Percentiles rank a stretch among this genome's conserved stretches.
Evolutionary conservation across 2,329 filamentous ascomycete genomes (phyloP).

Genomic region (Neoscytalidium dimidiatum): DNA sequence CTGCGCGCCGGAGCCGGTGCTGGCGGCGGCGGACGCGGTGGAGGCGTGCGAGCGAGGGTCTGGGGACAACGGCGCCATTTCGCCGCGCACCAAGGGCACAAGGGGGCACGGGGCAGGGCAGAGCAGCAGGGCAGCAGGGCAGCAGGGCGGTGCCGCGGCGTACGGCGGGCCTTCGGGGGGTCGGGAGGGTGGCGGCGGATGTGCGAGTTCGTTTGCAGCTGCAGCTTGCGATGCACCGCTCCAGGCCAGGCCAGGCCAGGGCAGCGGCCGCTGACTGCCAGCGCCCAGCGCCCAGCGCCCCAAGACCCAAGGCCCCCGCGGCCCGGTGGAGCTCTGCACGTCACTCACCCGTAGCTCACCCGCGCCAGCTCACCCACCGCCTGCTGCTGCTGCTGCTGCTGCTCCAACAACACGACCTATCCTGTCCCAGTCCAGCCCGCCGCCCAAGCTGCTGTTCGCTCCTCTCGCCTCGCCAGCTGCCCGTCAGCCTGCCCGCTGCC

Average conservation of each 20-base stretch:
- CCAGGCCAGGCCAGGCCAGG: no score
- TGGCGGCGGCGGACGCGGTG: not conserved
- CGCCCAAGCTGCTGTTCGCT: no score
- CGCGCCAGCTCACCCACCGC: not conserved
- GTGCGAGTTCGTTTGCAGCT: conserved; percentile 12
- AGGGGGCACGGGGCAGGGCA: not conserved
- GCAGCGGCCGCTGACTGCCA: no score
- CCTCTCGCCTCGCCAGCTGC: not conserved
- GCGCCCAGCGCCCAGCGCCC: not conserved
- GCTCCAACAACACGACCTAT: no score
- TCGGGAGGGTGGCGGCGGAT: conserved; percentile 2
- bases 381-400: no score
- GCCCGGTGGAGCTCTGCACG: not conserved
- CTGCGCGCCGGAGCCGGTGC: conserved; percentile 35
- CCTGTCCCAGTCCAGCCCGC: not conserved
- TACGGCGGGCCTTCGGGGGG: conserved; percentile 6
- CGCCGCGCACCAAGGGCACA: not conserved
- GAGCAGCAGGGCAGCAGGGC: no score
- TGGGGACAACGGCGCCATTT: conserved; percentile 11
- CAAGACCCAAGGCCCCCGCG: no score
- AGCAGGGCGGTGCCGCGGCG: not conserved
- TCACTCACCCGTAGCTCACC: not conserved
- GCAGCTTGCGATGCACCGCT: not conserved
- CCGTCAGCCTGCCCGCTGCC: not conserved
- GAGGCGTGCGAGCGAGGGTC: conserved; percentile 10